Conservation (phyloP, 1,139 yeast genomes). For the Wickerhamiella infanticola region DNA sequence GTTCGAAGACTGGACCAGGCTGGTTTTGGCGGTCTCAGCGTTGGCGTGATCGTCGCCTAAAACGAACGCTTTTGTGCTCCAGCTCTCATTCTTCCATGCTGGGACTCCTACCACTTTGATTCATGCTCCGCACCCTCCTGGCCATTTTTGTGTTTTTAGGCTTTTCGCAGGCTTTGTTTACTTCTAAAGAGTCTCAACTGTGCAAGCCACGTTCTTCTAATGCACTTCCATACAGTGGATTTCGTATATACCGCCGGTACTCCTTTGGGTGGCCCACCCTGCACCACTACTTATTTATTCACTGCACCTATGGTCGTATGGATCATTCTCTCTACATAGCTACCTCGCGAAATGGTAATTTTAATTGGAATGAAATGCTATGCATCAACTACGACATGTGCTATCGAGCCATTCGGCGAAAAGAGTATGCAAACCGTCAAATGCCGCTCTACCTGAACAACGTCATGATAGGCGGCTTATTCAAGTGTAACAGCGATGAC, state of each 20-base stretch:
- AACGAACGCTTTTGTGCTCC: too few species aligned
- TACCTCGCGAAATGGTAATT: conserved; percentile 27
- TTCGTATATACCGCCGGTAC: conserved; percentile 39
- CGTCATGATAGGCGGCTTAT: conserved; percentile 53
- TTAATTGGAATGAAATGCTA: conserved; percentile 39
- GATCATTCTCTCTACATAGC: conserved; percentile 31
- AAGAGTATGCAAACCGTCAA: conserved; percentile 38
- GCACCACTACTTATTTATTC: conserved; percentile 36
- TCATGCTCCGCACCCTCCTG: too few species aligned
- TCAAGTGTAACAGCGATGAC: conserved; percentile 29
- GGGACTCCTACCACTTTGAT: too few species aligned
- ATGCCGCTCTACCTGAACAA: conserved; percentile 40
- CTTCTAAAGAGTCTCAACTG: conserved; percentile 4
- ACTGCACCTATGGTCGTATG: conserved; percentile 40
- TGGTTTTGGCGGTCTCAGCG: neutral
- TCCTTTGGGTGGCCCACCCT: conserved; percentile 28
- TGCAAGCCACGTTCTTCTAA: conserved; percentile 9
- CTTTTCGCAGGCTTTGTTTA: too few species aligned
- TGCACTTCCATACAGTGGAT: conserved; percentile 37
- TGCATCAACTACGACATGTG: conserved; percentile 33
- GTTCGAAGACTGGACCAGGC: conserved; percentile 12
- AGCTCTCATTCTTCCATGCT: too few species aligned
- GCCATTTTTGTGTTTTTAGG: too few species aligned
- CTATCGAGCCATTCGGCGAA: conserved; percentile 47
- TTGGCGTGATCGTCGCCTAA: too few species aligned